Evolutionary conservation across 2,329 filamentous ascomycete genomes (phyloP), one percentile per base, ranked within the genome.

Genomic region (Paecilomyces sp.): DNA sequence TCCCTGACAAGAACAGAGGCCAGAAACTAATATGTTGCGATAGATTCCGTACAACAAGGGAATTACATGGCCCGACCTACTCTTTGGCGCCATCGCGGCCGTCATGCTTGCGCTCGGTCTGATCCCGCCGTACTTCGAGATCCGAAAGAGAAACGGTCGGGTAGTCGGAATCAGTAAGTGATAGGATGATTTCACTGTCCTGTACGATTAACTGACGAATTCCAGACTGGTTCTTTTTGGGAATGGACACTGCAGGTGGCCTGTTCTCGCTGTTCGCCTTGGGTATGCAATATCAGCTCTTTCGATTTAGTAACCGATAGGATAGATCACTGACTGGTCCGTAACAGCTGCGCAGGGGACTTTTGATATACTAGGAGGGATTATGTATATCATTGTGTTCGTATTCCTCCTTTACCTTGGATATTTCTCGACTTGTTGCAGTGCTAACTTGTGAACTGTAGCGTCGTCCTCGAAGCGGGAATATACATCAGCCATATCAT

Each of bases 181-280:
- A 8, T 22, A 22, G 57, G n/a, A n/a, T 25, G 8, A 22, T 56
- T 33, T 51, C 33, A 8, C 31, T 8, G 24, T 47, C 13, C 28
- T 12, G 25, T 18, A n/a, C 24, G 31, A 12, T 30, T 77, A 71
- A 65, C 68, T 68, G 36, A 24, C 57, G 59, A 25, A 36, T 55
- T 47, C 50, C 56, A 79, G 80, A 80, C 63, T 82, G 80, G 68
- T 71, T 84, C 13, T 88, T 88, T 64, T 70, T 88, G 2, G 72
- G 74, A 0, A 83, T 87, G 64, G 86, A 88, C 65, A 86, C 80
- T 59, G 64, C 79, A 0, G 86, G 86, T 1, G 85, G 85, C 0
- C 79, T 88, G 59, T 87, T 88, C 69, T 87, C 84, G 0, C 77
- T 88, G 24, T 80, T 88, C 77, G 83, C 85, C 1, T 71, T 87